phyloP scores from a whole-genome alignment of 345 rosid genomes.

The Eucalyptus pumila region DNA sequence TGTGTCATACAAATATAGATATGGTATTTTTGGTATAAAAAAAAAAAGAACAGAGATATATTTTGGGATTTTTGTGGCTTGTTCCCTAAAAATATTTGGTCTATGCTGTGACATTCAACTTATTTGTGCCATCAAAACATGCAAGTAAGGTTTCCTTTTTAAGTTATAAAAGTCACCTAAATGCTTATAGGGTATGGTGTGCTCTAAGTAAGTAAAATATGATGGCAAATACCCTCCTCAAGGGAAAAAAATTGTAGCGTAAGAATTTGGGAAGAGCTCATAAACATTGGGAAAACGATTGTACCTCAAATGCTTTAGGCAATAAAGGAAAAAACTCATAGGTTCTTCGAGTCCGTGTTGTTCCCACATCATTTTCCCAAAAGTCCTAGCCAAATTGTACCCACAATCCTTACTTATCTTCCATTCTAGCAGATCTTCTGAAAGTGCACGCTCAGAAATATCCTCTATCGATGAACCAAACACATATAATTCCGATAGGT shows the following conservation, averaged over 20 bases:
- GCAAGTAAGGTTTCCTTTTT: background rate
- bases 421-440: too few species aligned
- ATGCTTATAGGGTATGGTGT: background rate
- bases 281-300: fast-evolving
- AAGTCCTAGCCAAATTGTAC: fast-evolving
- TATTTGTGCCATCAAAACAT: background rate
- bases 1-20: fast-evolving
- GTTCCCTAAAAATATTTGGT: background rate
- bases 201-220: background rate
- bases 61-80: background rate
- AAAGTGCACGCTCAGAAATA: too few species aligned
- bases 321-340: fast-evolving
- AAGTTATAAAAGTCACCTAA: background rate
- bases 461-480: too few species aligned
- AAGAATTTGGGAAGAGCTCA: background rate
- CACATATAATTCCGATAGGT: too few species aligned
- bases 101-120: too few species aligned
- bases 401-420: too few species aligned
- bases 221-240: background rate
- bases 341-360: background rate
- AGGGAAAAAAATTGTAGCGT: background rate
- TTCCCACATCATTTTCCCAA: fast-evolving
- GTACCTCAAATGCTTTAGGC: background rate
- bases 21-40: too few species aligned
- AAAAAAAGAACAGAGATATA: too few species aligned